Evolutionary conservation across 768 basidiomycete genomes (phyloP).

Genomic region (Boletus vermiculosoides): DNA sequence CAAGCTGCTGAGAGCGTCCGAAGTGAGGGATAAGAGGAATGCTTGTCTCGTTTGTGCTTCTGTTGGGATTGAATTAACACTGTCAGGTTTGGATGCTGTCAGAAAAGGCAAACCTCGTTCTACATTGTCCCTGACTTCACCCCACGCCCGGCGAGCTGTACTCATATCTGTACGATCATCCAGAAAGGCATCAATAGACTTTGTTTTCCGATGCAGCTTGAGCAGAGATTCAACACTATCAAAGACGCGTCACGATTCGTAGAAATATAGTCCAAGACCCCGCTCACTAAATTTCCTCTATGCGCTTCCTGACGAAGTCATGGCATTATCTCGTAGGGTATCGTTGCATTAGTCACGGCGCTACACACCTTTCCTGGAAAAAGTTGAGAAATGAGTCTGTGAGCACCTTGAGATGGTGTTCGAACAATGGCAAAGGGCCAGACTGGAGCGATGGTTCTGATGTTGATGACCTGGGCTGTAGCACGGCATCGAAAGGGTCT

Average conservation of each 20-base stretch:
- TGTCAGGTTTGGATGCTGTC: background rate
- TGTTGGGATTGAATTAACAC: conserved; percentile 30
- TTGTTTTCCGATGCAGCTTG: conserved; percentile 70
- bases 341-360: conserved; percentile 14
- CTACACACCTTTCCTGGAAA: conserved; percentile 77
- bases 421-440: conserved; percentile 70
- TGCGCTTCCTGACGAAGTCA: conserved; percentile 55
- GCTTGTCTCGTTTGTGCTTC: conserved; percentile 83
- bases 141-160: conserved; percentile 73
- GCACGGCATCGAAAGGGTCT: conserved; percentile 25
- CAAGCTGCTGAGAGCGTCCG: conserved; percentile 73
- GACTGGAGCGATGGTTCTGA: conserved; percentile 30
- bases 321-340: conserved; percentile 21
- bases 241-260: conserved; percentile 4
- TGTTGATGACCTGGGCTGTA: conserved; percentile 23
- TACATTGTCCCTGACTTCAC: conserved; percentile 80
- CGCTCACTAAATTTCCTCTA: conserved; percentile 82
- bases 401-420: conserved; percentile 64
- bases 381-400: conserved; percentile 75
- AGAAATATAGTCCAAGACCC: background rate
- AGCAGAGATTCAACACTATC: conserved; percentile 70
- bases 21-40: conserved; percentile 65
- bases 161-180: conserved; percentile 70
- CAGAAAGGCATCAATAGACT: conserved; percentile 63
- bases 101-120: conserved; percentile 59